Evolutionary conservation across 148 eudicot genomes (phyloP).

Genomic region (Silene latifolia): DNA sequence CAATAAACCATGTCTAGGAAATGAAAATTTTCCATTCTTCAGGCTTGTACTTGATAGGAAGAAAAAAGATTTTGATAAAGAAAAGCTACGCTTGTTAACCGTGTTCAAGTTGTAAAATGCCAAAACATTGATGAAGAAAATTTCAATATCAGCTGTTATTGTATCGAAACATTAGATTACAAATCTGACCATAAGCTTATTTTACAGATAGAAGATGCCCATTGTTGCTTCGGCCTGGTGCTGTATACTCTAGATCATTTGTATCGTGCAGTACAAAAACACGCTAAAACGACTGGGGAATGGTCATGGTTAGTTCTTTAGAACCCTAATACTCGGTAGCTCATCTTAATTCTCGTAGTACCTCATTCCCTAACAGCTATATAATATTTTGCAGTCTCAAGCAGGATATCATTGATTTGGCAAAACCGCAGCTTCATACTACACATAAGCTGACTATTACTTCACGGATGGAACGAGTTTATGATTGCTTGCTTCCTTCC

Average conservation of each 20-base stretch:
- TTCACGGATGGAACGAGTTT: constrained; percentile 79
- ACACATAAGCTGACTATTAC: constrained; percentile 64
- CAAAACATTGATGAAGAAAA: no score
- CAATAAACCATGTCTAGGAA: no score
- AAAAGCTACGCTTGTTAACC: no score
- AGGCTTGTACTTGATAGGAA: not conserved
- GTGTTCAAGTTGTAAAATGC: no score
- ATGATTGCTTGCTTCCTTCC: constrained; percentile 89
- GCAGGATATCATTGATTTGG: constrained; percentile 77
- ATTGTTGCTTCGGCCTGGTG: constrained; percentile 73
- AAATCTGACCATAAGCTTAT: not conserved
- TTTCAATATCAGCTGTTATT: not conserved
- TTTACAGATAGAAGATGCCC: constrained; percentile 74
- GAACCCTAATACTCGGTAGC: not conserved
- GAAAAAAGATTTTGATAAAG: not conserved
- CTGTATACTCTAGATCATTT: constrained; percentile 78
- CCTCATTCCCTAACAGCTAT: not conserved
- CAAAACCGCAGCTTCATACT: constrained; percentile 65
- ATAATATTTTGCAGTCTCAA: constrained; percentile 52
- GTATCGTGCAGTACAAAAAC: constrained; percentile 74
- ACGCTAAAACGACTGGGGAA: constrained; percentile 86
- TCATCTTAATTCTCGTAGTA: not conserved
- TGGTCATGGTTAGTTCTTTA: constrained; percentile 72
- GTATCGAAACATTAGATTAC: not conserved
- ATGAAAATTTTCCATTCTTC: not conserved